Base-by-base conservation (phyloP, 805 yeast genomes). In the Yarrowia bubula region DNA sequence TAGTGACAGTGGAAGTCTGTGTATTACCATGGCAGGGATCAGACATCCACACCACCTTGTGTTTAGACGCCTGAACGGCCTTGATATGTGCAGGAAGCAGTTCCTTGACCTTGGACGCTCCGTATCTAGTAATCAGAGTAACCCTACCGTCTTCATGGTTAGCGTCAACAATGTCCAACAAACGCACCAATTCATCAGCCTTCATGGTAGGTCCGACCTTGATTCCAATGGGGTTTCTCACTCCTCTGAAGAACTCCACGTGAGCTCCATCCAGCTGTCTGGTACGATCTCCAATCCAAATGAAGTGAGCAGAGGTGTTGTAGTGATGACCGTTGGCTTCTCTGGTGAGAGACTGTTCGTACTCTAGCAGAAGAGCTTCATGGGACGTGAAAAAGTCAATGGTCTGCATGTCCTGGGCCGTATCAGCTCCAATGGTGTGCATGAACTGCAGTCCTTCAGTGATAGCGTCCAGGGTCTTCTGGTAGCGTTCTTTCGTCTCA, bases 21-120 rank as follows among this genome's bases (percentile, higher is more conserved):
- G 81, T 78, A 68, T 78, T 78, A 4, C 81, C 81, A 51, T 78
- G 81, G 71, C 81, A 79, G 1, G 81, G 81, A 66, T 78, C 81
- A 15, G 77, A 76, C 65, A 78, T 75, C 81, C 81, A 78, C 18
- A 79, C 81, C 4, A 76, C 79, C 65, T 71, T 72, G 70, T 78
- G 81, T 8, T 74, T 74, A 1, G 80, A 72, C 28, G 67, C 61
- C 65, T 72, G 68, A 10, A 78, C 81, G 0, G 80, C 81, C 60
- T 68, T 48, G 55, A 78, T 78, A 42, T 78, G 81, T 4, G 69
- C 70, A 0, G 81, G 81, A n/a, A 78, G 74, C 64, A 72, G 66
- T 13, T 69, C 70, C 44, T 68, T 70, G 47, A 78, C 74, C 67
- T 76, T 75, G 51, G 67, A 73, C 4, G 77, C 75, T 3, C 81